Base-by-base conservation (phyloP, 805 yeast species). In the Groenewaldozyma tartarivorans region DNA sequence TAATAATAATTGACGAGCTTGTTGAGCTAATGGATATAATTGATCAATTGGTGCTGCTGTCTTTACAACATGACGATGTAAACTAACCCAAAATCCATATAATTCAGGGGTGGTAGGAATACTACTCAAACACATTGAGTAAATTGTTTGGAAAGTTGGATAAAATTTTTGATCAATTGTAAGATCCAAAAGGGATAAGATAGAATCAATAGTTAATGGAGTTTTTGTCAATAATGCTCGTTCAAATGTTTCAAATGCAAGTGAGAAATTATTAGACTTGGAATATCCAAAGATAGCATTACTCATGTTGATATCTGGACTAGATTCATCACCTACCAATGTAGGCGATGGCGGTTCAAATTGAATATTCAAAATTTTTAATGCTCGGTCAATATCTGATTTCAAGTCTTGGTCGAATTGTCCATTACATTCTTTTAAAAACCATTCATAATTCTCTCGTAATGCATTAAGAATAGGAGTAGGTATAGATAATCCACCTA, bases 31-130 rank as follows among this genome's bases (percentile, higher is more conserved):
- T 3, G 42, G 39, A 20, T 35, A 47, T n/a, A n/a, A n/a, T n/a
- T n/a, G n/a, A 32, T 57, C 55, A 4, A 44, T 35, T 13, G 44
- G 52, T n/a, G 57, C 52, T 21, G 49, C 48, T 37, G 40, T 36
- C n/a, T 38, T 40, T n/a, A 63, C 49, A 29, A 55, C 43, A 4
- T 49, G 39, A 3, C 59, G 50, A 40, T 57, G 55, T 19, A 61
- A 46, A 7, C 47, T 38, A 26, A 42, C 44, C 64, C 65, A 60
- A 21, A 41, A 29, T 16, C 48, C 47, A 49, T 51, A 51, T 20
- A 45, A 44, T 6, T 38, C 44, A 7, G 48, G 37, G 7, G 48
- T 43, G 4, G 35, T 35, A 4, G 43, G 36, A 20, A 55, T 54
- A 34, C 38, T 47, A 20, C 55, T 53, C 6, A 49, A 26, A 7